Percentiles rank a stretch among this genome's conserved stretches.
Evolutionary conservation across 2,329 filamentous ascomycete genomes (phyloP).

Genomic region (Monosporascus sp.): DNA sequence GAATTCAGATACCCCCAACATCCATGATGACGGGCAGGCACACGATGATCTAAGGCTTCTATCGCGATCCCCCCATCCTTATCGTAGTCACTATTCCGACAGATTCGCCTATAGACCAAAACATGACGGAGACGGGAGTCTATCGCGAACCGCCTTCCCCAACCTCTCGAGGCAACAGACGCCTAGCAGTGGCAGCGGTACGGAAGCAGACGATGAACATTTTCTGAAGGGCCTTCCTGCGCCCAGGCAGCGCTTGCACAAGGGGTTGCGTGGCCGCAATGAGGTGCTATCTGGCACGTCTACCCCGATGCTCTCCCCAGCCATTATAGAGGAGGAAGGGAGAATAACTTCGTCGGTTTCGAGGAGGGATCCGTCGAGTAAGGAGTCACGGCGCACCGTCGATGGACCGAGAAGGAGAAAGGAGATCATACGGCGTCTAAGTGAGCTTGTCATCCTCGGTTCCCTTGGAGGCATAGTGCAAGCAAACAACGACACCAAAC

Average conservation of each 20-base stretch:
- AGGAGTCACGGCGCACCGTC: constrained; percentile 20
- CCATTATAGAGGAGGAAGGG: constrained; percentile 37
- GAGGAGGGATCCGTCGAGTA: constrained; percentile 17
- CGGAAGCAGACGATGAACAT: constrained; percentile 92
- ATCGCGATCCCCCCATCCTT: constrained; percentile 63
- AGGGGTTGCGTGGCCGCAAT: constrained; percentile 64
- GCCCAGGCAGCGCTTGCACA: constrained; percentile 65
- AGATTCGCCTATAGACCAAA: constrained; percentile 20
- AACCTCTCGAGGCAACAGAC: constrained; percentile 46
- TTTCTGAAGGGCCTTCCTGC: constrained; percentile 81
- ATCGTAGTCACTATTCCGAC: constrained; percentile 53
- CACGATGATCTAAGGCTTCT: constrained; percentile 40
- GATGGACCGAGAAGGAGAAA: constrained; percentile 39
- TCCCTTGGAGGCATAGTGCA: constrained; percentile 44
- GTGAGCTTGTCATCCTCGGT: constrained; percentile 47
- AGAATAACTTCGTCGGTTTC: constrained; percentile 13
- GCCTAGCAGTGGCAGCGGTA: constrained; percentile 79
- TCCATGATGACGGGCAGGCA: constrained; percentile 25
- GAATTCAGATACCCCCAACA: constrained; percentile 10
- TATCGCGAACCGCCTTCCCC: constrained; percentile 18
- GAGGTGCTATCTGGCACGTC: constrained; percentile 49
- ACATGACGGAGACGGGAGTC: constrained; percentile 15
- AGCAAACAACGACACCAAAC: constrained; percentile 40
- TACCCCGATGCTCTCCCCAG: constrained; percentile 49
- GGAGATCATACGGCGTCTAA: constrained; percentile 45